These are phyloP conservation scores for Russula lepida DNA, from an alignment of 768 basidiomycete genomes.

Conservation along the genomic window DNA sequence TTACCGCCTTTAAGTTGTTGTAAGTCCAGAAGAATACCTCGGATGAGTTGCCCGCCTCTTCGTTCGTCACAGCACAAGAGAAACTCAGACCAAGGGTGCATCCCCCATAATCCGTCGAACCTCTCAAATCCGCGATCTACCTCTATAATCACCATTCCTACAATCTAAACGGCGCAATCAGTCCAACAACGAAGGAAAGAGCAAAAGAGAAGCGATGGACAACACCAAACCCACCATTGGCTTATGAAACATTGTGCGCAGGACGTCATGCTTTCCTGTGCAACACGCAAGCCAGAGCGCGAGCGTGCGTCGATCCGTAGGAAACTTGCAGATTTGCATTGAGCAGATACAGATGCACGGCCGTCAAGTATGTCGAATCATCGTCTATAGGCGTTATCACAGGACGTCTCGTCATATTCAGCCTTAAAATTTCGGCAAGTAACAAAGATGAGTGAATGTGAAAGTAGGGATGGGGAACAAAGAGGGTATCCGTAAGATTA, in stretches of 20 bases:
- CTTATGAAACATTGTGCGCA: constrained; percentile 38
- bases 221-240: constrained; percentile 31
- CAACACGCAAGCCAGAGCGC: constrained; percentile 38
- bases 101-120: constrained; percentile 33
- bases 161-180: constrained; percentile 24
- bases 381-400: constrained; percentile 26
- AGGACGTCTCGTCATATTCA: not conserved
- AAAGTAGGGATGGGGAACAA: not conserved
- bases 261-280: constrained; percentile 26
- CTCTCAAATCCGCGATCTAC: constrained; percentile 28
- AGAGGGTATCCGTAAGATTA: not conserved
- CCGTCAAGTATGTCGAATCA: constrained; percentile 36
- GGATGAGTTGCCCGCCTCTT: constrained; percentile 26
- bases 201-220: not conserved
- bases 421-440: not conserved
- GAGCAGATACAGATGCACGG: constrained; percentile 37
- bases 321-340: constrained; percentile 37
- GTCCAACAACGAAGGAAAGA: not conserved
- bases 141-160: constrained; percentile 39
- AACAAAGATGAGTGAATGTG: not conserved
- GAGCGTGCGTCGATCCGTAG: constrained; percentile 31
- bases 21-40: constrained; percentile 36
- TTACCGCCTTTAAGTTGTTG: constrained; percentile 31
- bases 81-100: constrained; percentile 38
- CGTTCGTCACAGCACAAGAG: constrained; percentile 27